Evolutionary conservation across 176 grass and related monocot species (phyloP).

Genomic region (Aegilops sharonensis): DNA sequence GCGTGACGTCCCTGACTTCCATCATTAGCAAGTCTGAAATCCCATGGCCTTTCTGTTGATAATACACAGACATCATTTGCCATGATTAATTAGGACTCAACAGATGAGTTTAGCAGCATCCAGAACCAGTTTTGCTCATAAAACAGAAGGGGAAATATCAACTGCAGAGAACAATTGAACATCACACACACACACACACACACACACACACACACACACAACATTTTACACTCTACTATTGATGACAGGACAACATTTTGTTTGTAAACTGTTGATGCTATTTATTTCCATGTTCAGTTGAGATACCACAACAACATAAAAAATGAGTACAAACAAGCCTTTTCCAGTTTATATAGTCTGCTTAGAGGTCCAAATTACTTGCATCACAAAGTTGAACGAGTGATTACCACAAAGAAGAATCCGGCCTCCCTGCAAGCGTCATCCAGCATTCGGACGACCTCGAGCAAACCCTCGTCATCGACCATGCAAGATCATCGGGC

Average conservation of each 20-base stretch:
- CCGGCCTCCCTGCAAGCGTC: conserved; percentile 71
- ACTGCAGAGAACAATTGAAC: no score
- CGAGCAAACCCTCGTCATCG: conserved; percentile 40
- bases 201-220: no score
- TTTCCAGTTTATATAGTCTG: neutral
- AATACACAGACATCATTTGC: neutral
- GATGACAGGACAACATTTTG: neutral
- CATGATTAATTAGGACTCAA: neutral
- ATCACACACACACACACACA: no score
- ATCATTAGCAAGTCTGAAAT: conserved; percentile 62
- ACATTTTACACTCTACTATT: neutral
- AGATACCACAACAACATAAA: neutral
- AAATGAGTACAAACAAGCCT: neutral
- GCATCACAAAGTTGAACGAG: neutral
- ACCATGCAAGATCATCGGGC: conserved; percentile 40
- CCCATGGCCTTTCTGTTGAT: conserved; percentile 78
- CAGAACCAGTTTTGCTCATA: neutral
- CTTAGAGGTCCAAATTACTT: neutral
- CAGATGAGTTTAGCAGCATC: neutral
- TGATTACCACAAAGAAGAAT: conserved; percentile 91
- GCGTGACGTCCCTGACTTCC: conserved; percentile 66
- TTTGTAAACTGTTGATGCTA: neutral
- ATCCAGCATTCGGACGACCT: conserved; percentile 59
- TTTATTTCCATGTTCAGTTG: neutral
- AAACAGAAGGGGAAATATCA: neutral